Conservation (phyloP, 352 stramenopile genomes). For the Globisporangium okanoganense region DNA sequence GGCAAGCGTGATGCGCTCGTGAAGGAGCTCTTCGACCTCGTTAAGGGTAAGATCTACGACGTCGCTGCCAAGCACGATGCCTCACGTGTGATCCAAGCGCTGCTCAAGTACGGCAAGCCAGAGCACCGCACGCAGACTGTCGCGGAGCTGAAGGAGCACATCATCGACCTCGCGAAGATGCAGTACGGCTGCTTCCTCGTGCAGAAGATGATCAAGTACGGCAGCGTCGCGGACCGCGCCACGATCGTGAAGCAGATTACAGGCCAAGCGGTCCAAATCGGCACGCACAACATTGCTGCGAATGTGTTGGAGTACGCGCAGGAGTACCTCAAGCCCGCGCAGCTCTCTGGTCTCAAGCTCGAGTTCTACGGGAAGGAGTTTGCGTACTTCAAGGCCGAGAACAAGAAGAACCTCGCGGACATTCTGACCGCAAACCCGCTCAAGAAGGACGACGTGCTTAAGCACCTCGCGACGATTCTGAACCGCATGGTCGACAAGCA, state of each 20-base stretch:
- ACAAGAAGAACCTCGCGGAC: constrained; percentile 77
- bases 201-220: constrained; percentile 97
- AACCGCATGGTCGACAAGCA: constrained; percentile 91
- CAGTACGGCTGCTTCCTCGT: constrained; percentile 97
- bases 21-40: constrained; percentile 87
- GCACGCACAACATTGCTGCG: constrained; percentile 93
- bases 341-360: constrained; percentile 82
- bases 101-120: constrained; percentile 92
- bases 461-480: constrained; percentile 59
- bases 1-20: constrained; percentile 81
- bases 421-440: constrained; percentile 60
- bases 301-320: constrained; percentile 91
- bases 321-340: constrained; percentile 83
- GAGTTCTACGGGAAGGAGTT: constrained; percentile 90
- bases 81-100: constrained; percentile 93
- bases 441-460: constrained; percentile 75
- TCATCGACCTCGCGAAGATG: constrained; percentile 94
- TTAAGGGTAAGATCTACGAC: constrained; percentile 94
- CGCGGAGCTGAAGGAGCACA: constrained; percentile 88
- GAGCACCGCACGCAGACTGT: constrained; percentile 87
- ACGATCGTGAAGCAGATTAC: constrained; percentile 90
- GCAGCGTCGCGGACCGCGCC: constrained; percentile 71
- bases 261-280: constrained; percentile 90
- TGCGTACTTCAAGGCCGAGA: constrained; percentile 81
- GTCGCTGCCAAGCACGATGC: constrained; percentile 95